A percentile compares a stretch with the other conserved stretches of the same genome.
Conservation (phyloP, 2,329 filamentous ascomycete species). For the Apiospora kogelbergensis region DNA sequence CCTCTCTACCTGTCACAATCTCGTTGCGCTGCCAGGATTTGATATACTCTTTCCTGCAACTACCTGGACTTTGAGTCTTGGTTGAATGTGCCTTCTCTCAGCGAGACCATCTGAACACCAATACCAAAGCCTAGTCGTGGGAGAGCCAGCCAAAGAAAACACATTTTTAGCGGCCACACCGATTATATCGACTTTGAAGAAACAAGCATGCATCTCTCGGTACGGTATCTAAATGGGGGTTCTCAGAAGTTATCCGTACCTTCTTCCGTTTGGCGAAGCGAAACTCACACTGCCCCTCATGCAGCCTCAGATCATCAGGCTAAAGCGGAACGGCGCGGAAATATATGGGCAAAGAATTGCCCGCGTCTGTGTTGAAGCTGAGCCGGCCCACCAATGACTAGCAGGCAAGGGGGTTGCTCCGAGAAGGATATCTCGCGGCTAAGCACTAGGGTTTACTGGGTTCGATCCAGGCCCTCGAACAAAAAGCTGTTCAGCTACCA, state of each 20-base stretch:
- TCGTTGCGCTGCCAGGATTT: neutral
- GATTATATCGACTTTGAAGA: neutral
- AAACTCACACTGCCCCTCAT: neutral
- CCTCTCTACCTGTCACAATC: neutral
- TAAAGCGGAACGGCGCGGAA: slow-evolving; percentile 3
- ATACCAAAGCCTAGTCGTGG: neutral
- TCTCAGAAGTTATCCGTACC: neutral
- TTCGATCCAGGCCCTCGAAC: neutral
- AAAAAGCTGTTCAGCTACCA: neutral
- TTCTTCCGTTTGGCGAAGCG: neutral
- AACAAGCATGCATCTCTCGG: neutral
- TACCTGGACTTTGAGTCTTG: no score
- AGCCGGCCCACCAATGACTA: neutral
- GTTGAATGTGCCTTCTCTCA: neutral
- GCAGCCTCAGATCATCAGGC: neutral
- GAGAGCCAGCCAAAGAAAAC: neutral
- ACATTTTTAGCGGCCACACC: neutral
- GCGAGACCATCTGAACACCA: neutral
- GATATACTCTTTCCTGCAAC: neutral
- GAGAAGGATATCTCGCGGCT: neutral
- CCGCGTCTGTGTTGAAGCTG: neutral
- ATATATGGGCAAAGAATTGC: neutral
- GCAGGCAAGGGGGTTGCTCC: neutral
- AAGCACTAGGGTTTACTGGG: neutral
- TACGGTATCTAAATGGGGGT: neutral